Evolutionary conservation across 306 rosid genomes (phyloP), one percentile per base, ranked within the genome.

Genomic region (Geum urbanum): DNA sequence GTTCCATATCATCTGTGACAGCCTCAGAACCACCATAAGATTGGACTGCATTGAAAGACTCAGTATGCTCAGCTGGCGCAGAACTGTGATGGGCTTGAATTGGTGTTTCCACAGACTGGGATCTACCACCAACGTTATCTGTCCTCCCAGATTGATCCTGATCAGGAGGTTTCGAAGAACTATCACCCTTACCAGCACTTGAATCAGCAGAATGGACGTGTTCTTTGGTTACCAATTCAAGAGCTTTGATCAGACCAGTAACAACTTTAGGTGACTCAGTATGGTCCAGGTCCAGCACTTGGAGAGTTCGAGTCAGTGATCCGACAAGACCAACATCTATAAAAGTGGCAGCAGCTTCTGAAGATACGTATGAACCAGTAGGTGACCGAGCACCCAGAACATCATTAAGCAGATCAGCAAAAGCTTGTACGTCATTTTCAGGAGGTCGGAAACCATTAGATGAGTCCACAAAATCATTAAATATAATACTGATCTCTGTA

Each of bases 1-100:
- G 98, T 43, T 92, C 98, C 98, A 92, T 92, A 87, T 86, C 96
- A 81, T 90, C 97, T 58, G 92, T 88, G 70, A 88, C 86, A 74
- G 94, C 96, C 86, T 88, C 92, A 59, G 98, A 92, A 35, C 96
- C 97, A 80, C 87, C 96, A 86, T 79, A 86, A 47, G 92, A 76
- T 54, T 82, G 96, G 65, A 81, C 72, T 35, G 76, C 83, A 66
- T 75, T 84, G 78, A 82, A 90, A 64, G 96, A 61, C 77, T 78
- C 92, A 59, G 73, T 82, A 71, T 79, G 89, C 58, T 82, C 90
- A 60, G 85, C 77, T 67, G 85, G 86, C 56, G 81, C 71, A 46
- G 96, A 82, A 74, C 75, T 83, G 15, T 70, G 92, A 78, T 81
- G 83, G 67, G 73, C 73, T 74, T 82, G 94, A 71, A 94, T 81